phyloP scores from a whole-genome alignment of 345 rosid genomes.

The Hibiscus trionum region DNA sequence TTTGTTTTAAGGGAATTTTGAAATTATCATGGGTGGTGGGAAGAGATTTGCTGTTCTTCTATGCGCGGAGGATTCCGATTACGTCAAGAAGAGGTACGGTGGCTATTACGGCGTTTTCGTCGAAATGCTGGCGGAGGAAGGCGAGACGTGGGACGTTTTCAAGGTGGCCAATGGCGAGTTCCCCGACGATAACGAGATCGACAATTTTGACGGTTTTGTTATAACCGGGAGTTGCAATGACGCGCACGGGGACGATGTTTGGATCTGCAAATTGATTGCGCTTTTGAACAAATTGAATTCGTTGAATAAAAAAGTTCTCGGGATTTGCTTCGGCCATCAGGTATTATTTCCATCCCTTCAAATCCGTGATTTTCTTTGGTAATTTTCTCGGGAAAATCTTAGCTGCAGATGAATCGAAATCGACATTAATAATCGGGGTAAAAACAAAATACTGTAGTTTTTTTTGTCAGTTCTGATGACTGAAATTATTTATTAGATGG shows the following conservation, averaged over 20 bases:
- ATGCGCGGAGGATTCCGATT: conserved; percentile 64
- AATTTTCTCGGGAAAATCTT: background rate
- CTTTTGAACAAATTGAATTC: conserved; percentile 42
- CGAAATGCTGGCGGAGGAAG: conserved; percentile 48
- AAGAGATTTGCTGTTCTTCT: conserved; percentile 48
- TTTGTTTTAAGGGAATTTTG: background rate
- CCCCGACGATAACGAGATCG: conserved; percentile 42
- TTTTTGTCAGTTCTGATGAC: background rate
- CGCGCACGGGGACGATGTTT: conserved; percentile 49
- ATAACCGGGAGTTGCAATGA: conserved; percentile 64
- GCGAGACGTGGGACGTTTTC: conserved; percentile 53
- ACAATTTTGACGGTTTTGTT: conserved; percentile 49
- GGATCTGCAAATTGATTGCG: conserved; percentile 49
- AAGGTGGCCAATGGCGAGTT: conserved; percentile 40
- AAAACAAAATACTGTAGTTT: background rate
- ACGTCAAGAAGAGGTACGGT: conserved; percentile 40
- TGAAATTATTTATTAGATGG: background rate
- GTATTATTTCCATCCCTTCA: conserved; percentile 16
- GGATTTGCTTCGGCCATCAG: conserved; percentile 80
- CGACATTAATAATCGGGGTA: background rate
- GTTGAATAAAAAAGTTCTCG: conserved; percentile 47
- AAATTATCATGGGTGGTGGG: conserved; percentile 6
- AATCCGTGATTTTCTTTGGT: background rate
- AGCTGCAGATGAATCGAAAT: background rate
- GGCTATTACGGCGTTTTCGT: conserved; percentile 52